Evolutionary conservation across 2,329 filamentous ascomycete species (phyloP), one percentile per base, ranked within the genome.

Genomic region (Emericellopsis cladophorae): DNA sequence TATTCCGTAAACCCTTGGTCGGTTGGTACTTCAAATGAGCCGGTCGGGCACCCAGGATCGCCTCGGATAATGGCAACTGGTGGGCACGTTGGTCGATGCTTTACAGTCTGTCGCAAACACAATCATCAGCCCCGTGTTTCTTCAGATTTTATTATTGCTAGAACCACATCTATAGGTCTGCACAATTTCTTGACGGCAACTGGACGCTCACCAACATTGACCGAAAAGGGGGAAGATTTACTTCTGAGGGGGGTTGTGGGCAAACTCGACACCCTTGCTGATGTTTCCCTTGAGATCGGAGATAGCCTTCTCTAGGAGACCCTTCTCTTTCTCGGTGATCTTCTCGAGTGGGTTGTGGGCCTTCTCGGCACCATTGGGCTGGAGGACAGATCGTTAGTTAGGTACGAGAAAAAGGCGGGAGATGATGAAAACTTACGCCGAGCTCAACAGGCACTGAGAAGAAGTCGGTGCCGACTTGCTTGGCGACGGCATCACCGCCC

Each of bases 361-460:
- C 70, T 92, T 92, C 69, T 92, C 83, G 43, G 75, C 87, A 65
- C 92, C 92, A 53, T 79, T 79, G 60, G 79, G 72, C 87, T 94
- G 44, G 11, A 38, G 35, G 36, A 44, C 18, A 37, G 51, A 49
- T 57, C 49, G 59, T 62, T 50, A 45, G 46, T 51, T 45, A 55
- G 50, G 31, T 12, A 31, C 23, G 7, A 38, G 26, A 36, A 10
- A 15, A 26, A 15, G 31, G 10, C 36, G 24, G 35, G 16, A 33
- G 24, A n/a, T 26, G 31, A 32, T 42, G 8, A 29, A 12, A 42
- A 74, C 85, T 70, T 83, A 93, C 88, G 58, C 92, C 92, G 52
- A 98, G 87, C 69, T 95, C 86, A 51, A 96, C 78, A 46, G 89
- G 90, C 42, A 93, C 87, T 44, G 92, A 95, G 78, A 98, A 98